These are phyloP conservation scores for Clitoria ternatea DNA, from an alignment of 306 rosid species.

Conservation along the genomic window DNA sequence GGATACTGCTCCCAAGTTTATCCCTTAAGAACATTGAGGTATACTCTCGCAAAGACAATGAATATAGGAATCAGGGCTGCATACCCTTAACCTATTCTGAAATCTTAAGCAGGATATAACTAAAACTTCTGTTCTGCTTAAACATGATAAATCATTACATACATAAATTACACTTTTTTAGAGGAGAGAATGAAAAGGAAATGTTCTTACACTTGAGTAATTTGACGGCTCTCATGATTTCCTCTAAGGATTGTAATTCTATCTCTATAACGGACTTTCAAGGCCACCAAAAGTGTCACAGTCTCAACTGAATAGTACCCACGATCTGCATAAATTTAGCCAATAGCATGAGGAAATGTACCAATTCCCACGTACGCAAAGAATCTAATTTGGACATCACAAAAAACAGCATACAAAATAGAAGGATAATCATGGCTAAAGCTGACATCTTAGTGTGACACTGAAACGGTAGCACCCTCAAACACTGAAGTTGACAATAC, in stretches of 20 bases:
- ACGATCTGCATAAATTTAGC: constrained; percentile 54
- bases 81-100: neutral
- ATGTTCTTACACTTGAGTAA: constrained; percentile 94
- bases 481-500: neutral
- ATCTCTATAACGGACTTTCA: constrained; percentile 97
- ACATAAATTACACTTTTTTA: neutral
- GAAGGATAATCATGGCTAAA: neutral
- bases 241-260: constrained; percentile 98
- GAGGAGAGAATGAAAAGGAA: neutral
- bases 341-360: constrained; percentile 28
- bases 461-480: neutral
- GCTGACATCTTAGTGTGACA: neutral
- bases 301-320: constrained; percentile 90
- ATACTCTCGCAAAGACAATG: neutral
- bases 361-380: neutral
- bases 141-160: neutral
- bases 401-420: neutral
- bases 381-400: constrained; percentile 5
- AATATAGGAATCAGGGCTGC: neutral
- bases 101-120: constrained; percentile 10
- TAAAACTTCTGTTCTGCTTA: constrained; percentile 6
- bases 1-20: neutral
- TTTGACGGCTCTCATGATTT: constrained; percentile 96
- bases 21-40: neutral
- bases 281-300: constrained; percentile 88